These are phyloP conservation scores for Salvia rosmarinus DNA, from an alignment of 257 asterid species.

Conservation along the genomic window DNA sequence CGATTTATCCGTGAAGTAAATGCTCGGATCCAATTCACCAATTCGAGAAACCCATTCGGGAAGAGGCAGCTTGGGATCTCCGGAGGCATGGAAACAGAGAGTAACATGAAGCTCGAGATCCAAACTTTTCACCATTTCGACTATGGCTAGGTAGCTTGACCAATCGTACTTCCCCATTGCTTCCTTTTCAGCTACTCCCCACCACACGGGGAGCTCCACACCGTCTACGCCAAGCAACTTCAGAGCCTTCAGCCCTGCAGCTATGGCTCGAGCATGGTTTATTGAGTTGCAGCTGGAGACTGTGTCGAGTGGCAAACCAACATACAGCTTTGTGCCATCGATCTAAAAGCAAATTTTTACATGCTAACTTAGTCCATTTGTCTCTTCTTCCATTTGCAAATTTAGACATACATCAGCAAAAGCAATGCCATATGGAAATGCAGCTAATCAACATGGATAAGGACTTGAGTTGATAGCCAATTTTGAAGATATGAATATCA, in stretches of 20 bases:
- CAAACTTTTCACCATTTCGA: slow-evolving; percentile 60
- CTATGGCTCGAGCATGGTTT: slow-evolving; percentile 74
- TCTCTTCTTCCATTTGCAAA: slow-evolving; percentile 2
- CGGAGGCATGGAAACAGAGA: slow-evolving; percentile 71
- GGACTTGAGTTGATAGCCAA: not conserved
- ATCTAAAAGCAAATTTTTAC: slow-evolving; percentile 45
- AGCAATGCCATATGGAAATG: not conserved
- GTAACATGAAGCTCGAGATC: slow-evolving; percentile 77
- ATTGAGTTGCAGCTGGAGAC: slow-evolving; percentile 58
- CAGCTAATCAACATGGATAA: not conserved
- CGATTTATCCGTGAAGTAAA: slow-evolving; percentile 64
- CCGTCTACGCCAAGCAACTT: slow-evolving; percentile 83
- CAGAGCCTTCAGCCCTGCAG: slow-evolving; percentile 80
- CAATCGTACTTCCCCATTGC: slow-evolving; percentile 70
- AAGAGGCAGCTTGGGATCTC: slow-evolving; percentile 46
- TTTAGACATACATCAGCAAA: not conserved
- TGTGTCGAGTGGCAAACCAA: slow-evolving; percentile 82
- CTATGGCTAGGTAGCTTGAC: slow-evolving; percentile 67
- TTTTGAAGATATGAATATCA: not conserved
- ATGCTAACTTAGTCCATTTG: not conserved
- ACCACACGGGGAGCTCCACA: slow-evolving; percentile 91
- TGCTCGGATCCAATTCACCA: slow-evolving; percentile 60
- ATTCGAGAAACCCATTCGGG: slow-evolving; percentile 73
- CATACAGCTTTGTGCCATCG: slow-evolving; percentile 56
- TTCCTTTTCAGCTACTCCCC: slow-evolving; percentile 87